These are phyloP conservation scores for Sarocladiaceae sp. DNA, from an alignment of 2,329 filamentous ascomycete genomes.

Conservation along the genomic window DNA sequence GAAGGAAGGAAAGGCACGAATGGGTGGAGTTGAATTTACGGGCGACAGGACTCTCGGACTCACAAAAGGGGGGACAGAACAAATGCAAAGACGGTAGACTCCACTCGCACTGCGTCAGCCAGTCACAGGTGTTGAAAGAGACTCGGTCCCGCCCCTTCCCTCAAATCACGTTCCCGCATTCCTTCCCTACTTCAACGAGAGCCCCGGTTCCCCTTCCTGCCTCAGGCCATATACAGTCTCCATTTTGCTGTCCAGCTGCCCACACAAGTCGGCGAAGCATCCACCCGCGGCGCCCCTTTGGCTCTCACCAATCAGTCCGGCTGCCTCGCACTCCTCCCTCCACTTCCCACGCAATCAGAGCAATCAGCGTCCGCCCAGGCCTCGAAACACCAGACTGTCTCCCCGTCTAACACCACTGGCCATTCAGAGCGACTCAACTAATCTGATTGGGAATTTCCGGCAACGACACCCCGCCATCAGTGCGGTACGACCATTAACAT, in stretches of 20 bases:
- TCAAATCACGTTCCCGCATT: constrained; percentile 48
- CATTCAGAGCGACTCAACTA: constrained; percentile 12
- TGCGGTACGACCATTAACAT: too few species aligned
- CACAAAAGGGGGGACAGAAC: too few species aligned
- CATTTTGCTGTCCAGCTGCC: neutral
- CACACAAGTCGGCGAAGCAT: neutral
- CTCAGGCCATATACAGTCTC: too few species aligned
- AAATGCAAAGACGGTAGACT: too few species aligned
- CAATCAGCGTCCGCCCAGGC: constrained; percentile 10
- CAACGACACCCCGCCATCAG: neutral
- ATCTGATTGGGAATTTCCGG: constrained; percentile 7
- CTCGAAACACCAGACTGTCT: constrained; percentile 8
- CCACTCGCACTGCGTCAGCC: too few species aligned
- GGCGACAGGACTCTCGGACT: too few species aligned
- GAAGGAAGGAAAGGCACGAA: constrained; percentile 14
- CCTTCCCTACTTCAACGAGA: constrained; percentile 10
- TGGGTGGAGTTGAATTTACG: too few species aligned
- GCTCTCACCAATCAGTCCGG: constrained; percentile 42
- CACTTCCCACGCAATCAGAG: constrained; percentile 7
- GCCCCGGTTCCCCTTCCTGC: neutral
- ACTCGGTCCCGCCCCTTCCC: constrained; percentile 32
- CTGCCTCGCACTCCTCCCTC: constrained; percentile 27
- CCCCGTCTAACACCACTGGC: constrained; percentile 10
- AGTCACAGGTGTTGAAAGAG: constrained; percentile 41
- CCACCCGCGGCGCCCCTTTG: constrained; percentile 26